Percentiles rank a stretch among this genome's conserved stretches.
Evolutionary conservation across 345 rosid species (phyloP).

Genomic region (Sapria himalayana): DNA sequence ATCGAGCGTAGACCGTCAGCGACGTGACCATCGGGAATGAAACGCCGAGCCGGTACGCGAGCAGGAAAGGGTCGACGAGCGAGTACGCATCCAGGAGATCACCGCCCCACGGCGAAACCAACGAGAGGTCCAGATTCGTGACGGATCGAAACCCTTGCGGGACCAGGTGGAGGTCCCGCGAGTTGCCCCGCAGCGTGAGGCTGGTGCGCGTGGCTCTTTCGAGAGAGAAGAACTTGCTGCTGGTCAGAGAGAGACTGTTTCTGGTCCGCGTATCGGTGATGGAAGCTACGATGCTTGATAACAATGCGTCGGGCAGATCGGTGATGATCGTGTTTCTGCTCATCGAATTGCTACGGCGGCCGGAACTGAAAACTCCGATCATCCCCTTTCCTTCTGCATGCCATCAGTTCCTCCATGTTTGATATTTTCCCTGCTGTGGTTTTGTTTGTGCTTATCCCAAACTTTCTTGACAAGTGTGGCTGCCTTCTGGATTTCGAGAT

Average conservation of each 20-base stretch:
- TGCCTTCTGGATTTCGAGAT: too few relatives aligned
- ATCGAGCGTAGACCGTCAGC: slow-evolving; percentile 43
- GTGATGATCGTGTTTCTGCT: slow-evolving; percentile 12
- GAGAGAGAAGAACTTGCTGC: slow-evolving; percentile 35
- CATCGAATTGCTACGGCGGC: background rate
- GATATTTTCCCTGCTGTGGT: too few relatives aligned
- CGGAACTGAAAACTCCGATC: too few relatives aligned
- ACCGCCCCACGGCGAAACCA: slow-evolving; percentile 78
- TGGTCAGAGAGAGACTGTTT: slow-evolving; percentile 51
- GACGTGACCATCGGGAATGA: slow-evolving; percentile 33
- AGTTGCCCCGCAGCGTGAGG: slow-evolving; percentile 80
- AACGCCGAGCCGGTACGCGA: slow-evolving; percentile 28
- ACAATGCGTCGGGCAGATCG: slow-evolving; percentile 60
- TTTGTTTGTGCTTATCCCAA: too few relatives aligned
- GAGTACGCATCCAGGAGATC: slow-evolving; percentile 21
- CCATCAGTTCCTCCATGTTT: too few relatives aligned
- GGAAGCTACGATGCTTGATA: slow-evolving; percentile 27
- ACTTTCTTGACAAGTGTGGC: too few relatives aligned
- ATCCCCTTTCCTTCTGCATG: too few relatives aligned
- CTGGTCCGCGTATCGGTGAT: slow-evolving; percentile 45
- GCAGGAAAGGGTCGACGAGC: slow-evolving; percentile 19
- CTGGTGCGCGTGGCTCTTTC: slow-evolving; percentile 58
- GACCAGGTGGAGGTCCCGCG: slow-evolving; percentile 33
- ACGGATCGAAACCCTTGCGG: slow-evolving; percentile 53
- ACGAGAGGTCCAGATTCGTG: slow-evolving; percentile 51